phyloP scores from a whole-genome alignment of 2,329 filamentous ascomycete species.

The Sarocladiaceae sp. region DNA sequence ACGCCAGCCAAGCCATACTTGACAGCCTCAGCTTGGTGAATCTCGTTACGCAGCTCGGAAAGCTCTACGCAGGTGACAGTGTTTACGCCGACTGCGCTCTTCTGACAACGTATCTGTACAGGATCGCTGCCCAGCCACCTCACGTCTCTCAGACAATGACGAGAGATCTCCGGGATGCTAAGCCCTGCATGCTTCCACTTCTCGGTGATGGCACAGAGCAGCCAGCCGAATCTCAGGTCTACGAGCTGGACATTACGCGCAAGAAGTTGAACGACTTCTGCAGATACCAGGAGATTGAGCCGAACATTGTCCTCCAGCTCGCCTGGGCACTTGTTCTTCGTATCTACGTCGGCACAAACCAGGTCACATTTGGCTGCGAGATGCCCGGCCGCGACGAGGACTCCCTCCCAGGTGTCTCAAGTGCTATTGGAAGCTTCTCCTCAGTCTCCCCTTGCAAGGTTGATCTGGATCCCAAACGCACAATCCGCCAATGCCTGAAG shows the following conservation, averaged over 20 bases:
- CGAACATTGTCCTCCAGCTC: constrained; percentile 47
- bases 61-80: constrained; percentile 1
- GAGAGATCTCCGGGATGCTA: constrained; percentile 18
- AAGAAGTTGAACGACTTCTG: constrained; percentile 38
- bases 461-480: constrained; percentile 24
- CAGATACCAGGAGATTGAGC: constrained; percentile 30
- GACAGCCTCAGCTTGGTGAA: constrained; percentile 26
- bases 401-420: constrained; percentile 31
- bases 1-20: constrained; percentile 44
- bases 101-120: constrained; percentile 22
- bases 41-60: background rate
- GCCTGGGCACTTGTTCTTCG: constrained; percentile 54
- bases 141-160: background rate
- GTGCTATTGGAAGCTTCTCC: constrained; percentile 41
- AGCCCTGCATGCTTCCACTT: constrained; percentile 39
- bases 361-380: constrained; percentile 50
- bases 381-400: constrained; percentile 38
- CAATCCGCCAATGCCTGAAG: constrained; percentile 25
- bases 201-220: background rate
- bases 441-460: constrained; percentile 28
- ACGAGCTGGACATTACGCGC: constrained; percentile 34
- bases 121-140: constrained; percentile 13
- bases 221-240: constrained; percentile 21
- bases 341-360: constrained; percentile 44
- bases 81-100: constrained; percentile 32